These are phyloP conservation scores for Arxiozyma heterogenica DNA, from an alignment of 1,139 yeast species.

Conservation along the genomic window DNA sequence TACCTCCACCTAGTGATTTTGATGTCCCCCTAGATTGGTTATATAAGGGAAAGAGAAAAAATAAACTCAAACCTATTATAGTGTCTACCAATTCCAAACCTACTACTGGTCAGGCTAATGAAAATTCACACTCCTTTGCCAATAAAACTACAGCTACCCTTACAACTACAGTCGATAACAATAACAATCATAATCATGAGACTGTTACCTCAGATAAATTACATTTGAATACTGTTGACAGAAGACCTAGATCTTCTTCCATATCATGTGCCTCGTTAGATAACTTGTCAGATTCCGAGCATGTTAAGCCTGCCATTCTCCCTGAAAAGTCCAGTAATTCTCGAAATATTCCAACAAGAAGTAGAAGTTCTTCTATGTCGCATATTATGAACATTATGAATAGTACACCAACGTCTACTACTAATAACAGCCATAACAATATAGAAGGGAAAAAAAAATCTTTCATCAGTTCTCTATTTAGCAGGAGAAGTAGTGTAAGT, in stretches of 20 bases:
- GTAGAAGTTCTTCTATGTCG: not conserved
- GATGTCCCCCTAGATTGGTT: constrained; percentile 27
- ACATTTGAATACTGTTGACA: not conserved
- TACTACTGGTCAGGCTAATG: not conserved
- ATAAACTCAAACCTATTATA: constrained; percentile 3
- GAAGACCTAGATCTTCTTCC: constrained; percentile 8
- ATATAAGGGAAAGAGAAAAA: constrained; percentile 21
- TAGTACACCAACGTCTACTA: not conserved
- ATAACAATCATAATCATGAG: not conserved
- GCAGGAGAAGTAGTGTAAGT: constrained; percentile 5
- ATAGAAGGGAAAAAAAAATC: constrained; percentile 16
- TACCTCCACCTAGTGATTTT: not conserved
- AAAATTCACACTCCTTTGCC: not conserved
- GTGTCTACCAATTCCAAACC: not conserved
- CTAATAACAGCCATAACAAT: not conserved
- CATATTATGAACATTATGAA: not conserved
- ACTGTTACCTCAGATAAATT: not conserved
- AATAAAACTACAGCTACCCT: not conserved
- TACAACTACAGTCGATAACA: not conserved
- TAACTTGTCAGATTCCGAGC: not conserved
- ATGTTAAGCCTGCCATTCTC: not conserved
- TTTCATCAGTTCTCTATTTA: constrained; percentile 15
- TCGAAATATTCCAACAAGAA: not conserved
- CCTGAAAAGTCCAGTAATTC: not conserved
- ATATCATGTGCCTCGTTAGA: constrained; percentile 4